Percentiles rank a stretch among this genome's conserved stretches.
These are phyloP conservation scores for Cordyceps javanica DNA, from an alignment of 2,329 filamentous ascomycete genomes.

Conservation along the genomic window DNA sequence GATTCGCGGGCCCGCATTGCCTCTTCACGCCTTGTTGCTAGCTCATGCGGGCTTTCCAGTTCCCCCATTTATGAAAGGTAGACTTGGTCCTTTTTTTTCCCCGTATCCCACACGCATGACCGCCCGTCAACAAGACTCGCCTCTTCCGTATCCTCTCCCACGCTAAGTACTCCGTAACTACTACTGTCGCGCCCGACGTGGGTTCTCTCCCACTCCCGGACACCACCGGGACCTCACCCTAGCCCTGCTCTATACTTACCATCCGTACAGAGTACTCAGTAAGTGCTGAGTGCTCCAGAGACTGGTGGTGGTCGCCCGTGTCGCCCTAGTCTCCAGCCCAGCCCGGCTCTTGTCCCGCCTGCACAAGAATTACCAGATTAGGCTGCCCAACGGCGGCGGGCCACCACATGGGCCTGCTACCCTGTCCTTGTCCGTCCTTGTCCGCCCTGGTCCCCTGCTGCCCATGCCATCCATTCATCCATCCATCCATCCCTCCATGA, in stretches of 20 bases:
- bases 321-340: no score
- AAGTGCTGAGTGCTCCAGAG: no score
- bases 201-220: neutral
- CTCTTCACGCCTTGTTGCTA: no score
- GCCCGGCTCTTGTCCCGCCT: constrained; percentile 6
- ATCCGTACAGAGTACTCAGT: no score
- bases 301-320: neutral
- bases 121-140: neutral
- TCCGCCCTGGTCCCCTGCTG: neutral
- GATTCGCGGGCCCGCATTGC: no score
- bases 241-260: neutral
- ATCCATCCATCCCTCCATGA: no score
- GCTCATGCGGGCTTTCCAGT: no score
- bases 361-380: constrained; percentile 11
- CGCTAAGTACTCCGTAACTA: no score
- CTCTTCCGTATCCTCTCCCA: neutral
- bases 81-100: no score
- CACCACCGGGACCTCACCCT: neutral
- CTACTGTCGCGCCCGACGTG: neutral
- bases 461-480: no score
- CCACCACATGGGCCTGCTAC: constrained; percentile 9
- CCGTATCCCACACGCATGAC: no score
- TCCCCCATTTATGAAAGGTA: no score
- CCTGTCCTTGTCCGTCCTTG: neutral
- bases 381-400: constrained; percentile 8